Percentiles rank a stretch among this genome's conserved stretches.
Conservation (phyloP, 2,329 filamentous ascomycete species). For the Alternaria hordeiaustralica region DNA sequence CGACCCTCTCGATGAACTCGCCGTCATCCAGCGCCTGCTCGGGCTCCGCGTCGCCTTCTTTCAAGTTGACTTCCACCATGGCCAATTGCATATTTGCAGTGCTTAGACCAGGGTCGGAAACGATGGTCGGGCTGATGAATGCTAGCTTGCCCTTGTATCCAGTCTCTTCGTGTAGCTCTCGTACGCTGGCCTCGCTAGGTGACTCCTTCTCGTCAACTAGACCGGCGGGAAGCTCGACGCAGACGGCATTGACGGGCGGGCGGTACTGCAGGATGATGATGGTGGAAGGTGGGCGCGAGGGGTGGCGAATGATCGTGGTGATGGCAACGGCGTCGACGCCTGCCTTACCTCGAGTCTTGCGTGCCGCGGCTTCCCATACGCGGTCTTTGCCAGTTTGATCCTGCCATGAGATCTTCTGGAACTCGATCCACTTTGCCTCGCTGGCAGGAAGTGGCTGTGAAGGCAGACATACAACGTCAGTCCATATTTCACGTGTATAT, state of each 20-base stretch:
- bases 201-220: conserved; percentile 65
- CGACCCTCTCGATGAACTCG: conserved; percentile 66
- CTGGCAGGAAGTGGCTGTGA: conserved; percentile 51
- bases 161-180: conserved; percentile 68
- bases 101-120: conserved; percentile 68
- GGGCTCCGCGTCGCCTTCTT: conserved; percentile 58
- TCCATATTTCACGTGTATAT: not conserved
- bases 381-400: conserved; percentile 55
- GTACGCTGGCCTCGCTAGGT: conserved; percentile 61
- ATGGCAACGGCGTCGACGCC: conserved; percentile 68
- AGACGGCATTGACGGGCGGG: conserved; percentile 63
- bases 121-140: conserved; percentile 69
- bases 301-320: conserved; percentile 61
- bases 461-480: not conserved
- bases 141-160: conserved; percentile 63
- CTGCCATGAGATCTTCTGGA: conserved; percentile 61
- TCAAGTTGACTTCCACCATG: conserved; percentile 64
- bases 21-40: conserved; percentile 67
- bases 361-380: conserved; percentile 58
- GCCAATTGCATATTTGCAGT: conserved; percentile 68
- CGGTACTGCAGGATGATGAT: conserved; percentile 67
- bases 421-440: conserved; percentile 65
- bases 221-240: conserved; percentile 67
- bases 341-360: conserved; percentile 60
- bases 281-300: conserved; percentile 55